These are phyloP conservation scores for Allium sativum DNA, from an alignment of 106 monocot species.

Conservation along the genomic window DNA sequence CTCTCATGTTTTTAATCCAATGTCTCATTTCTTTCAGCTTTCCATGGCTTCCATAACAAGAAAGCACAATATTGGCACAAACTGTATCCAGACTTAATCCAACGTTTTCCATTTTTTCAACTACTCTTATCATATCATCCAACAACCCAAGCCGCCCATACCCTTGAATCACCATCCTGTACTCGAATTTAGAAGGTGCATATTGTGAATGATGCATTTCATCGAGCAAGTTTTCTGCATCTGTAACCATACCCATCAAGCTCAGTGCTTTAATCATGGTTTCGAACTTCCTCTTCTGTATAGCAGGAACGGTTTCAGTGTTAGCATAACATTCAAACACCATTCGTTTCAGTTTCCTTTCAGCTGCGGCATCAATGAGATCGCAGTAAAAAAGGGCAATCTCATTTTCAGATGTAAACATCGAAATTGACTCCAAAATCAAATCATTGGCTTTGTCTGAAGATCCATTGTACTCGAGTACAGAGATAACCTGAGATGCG, in stretches of 20 bases:
- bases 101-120: conserved; percentile 29
- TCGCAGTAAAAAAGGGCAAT: conserved; percentile 53
- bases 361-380: conserved; percentile 51
- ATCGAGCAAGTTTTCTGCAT: conserved; percentile 45
- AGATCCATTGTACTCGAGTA: conserved; percentile 36
- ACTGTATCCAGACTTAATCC: conserved; percentile 44
- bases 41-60: conserved; percentile 58
- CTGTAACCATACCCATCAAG: conserved; percentile 30
- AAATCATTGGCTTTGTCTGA: conserved; percentile 33
- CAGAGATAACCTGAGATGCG: conserved; percentile 34
- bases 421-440: conserved; percentile 32
- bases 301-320: conserved; percentile 13
- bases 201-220: conserved; percentile 38
- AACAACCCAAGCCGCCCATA: conserved; percentile 44
- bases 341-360: conserved; percentile 14
- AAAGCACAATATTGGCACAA: conserved; percentile 49
- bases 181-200: conserved; percentile 57
- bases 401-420: conserved; percentile 16
- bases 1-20: conserved; percentile 48
- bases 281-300: conserved; percentile 25
- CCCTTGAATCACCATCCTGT: conserved; percentile 36
- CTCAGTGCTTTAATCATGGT: conserved; percentile 52
- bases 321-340: conserved; percentile 17
- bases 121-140: conserved; percentile 43
- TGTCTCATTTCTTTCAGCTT: conserved; percentile 32